A percentile compares a stretch with the other conserved stretches of the same genome.
Evolutionary conservation across 2,329 filamentous ascomycete species (phyloP).

Genomic region (Pezicula neosporulosa): DNA sequence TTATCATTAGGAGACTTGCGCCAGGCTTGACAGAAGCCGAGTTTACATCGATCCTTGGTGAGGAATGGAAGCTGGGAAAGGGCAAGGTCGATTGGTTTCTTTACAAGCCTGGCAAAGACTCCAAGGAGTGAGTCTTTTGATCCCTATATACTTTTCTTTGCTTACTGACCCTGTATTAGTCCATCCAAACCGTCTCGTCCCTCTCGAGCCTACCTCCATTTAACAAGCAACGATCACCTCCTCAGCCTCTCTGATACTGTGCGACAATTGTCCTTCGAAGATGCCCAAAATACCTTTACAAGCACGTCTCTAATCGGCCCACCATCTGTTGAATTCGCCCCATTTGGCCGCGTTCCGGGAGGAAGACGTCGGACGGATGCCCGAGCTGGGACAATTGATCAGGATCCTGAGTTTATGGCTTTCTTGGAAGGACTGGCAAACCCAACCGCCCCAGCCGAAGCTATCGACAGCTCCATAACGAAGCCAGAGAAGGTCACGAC

Average conservation of each 20-base stretch:
- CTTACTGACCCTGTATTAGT: constrained; percentile 36
- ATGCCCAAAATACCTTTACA: constrained; percentile 73
- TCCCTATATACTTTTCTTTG: background rate
- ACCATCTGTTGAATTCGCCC: constrained; percentile 76
- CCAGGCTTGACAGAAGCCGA: constrained; percentile 81
- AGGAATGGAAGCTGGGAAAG: constrained; percentile 76
- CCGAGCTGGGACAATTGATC: constrained; percentile 91
- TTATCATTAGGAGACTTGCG: constrained; percentile 79
- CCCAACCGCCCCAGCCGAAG: constrained; percentile 47
- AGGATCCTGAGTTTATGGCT: constrained; percentile 91
- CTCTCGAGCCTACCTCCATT: constrained; percentile 76
- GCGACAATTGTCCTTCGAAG: constrained; percentile 68
- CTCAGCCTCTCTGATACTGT: constrained; percentile 66
- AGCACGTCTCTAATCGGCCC: constrained; percentile 73
- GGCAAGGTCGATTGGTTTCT: constrained; percentile 83
- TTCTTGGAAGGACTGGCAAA: constrained; percentile 89
- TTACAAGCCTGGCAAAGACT: constrained; percentile 73
- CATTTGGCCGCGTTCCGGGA: constrained; percentile 78
- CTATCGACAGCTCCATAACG: constrained; percentile 36
- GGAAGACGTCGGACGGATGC: constrained; percentile 74
- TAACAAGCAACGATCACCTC: constrained; percentile 69
- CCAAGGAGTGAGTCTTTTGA: constrained; percentile 65
- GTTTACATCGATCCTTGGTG: constrained; percentile 67
- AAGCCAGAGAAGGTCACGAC: constrained; percentile 62
- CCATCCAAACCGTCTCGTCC: constrained; percentile 83